Base-by-base conservation (phyloP, 2,329 filamentous ascomycete species). In the Paracamarosporium sp. region DNA sequence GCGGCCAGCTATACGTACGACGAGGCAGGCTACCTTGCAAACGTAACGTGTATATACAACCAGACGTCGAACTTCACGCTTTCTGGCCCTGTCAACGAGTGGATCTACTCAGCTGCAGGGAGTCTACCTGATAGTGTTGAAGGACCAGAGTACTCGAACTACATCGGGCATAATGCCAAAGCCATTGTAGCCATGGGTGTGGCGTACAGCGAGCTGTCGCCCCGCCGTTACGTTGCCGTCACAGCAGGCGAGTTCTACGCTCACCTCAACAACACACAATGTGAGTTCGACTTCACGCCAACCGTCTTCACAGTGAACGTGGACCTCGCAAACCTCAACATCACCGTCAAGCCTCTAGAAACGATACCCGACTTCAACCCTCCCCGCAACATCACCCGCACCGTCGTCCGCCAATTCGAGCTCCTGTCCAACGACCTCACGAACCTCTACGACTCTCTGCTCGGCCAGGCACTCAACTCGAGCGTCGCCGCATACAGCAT, bases 31-130 rank as follows among this genome's bases (percentile, higher is more conserved):
- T 78, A 77, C 41, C 25, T 63, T 5, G 46, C 72, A 13, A 63
- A 68, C 8, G 73, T 76, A 6, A 65, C 59, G 1, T 79, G 76
- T 60, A 74, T 72, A 17, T 76, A 78, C 63, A 79, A 79, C 60
- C 28, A 45, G 7, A 74, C 66, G n/a, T 67, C 65, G 3, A 59
- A 73, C 31, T 79, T 77, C 45, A 46, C 44, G 3, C 62, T 75
- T 17, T 62, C 57, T 4, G 60, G 59, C 2, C 57, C 65, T 2
- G 61, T 64, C 30, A 59, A 59, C 30, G 66, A 68, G 52, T 71
- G 65, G 67, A 69, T 70, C 28, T 70, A 65, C 44, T 57, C 62
- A 1, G 67, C 67, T 1, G 61, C 60, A 0, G 69, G 67, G 1
- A 65, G 55, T 8, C 58, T 71, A 5, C 69, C 69, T 0, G 69